Evolutionary conservation across 768 basidiomycete species (phyloP), one percentile per base, ranked within the genome.

Genomic region (Pleurotus giganteus): DNA sequence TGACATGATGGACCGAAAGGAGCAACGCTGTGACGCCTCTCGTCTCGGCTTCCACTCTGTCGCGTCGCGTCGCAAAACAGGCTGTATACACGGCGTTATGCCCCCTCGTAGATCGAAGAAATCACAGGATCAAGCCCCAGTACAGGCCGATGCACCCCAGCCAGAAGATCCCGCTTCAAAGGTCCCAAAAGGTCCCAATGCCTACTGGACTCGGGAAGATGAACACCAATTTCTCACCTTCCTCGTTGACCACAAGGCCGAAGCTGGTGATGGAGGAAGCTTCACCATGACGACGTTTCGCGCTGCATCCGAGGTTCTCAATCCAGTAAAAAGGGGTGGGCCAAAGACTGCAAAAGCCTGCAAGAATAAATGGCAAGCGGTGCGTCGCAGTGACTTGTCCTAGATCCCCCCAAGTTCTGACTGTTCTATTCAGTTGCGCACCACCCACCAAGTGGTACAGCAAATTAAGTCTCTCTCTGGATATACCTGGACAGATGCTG

Each of bases 401-500:
- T 36, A 34, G 24, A 34, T 17, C 17, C 2, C 34, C 11, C 34
- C 34, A n/a, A n/a, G 11, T 28, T 26, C 8, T 50, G n/a, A 24
- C 46, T 8, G 23, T 31, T 42, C 23, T 56, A 26, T 36, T 42
- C 31, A 65, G 62, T 53, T 63, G 11, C 42, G 51, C 27, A 43
- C n/a, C 4, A 57, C 23, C 8, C 61, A 52, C 24, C 15, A 39
- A 27, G 56, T 42, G 12, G 61, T 68, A 9, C 58, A 62, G 41
- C 55, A 57, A 15, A 61, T 66, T 49, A 57, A 58, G 56, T 27
- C 11, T 2, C 26, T 39, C 11, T 65, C 64, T 13, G 65, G 68
- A 34, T 69, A 61, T 63, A 61, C 56, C 15, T 69, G 68, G 65
- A 55, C 32, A 49, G 61, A 67, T 37, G 45, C 56, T 46, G 6